Conservation (phyloP, 2,329 filamentous ascomycete genomes). For the Calonectria hongkongensis region DNA sequence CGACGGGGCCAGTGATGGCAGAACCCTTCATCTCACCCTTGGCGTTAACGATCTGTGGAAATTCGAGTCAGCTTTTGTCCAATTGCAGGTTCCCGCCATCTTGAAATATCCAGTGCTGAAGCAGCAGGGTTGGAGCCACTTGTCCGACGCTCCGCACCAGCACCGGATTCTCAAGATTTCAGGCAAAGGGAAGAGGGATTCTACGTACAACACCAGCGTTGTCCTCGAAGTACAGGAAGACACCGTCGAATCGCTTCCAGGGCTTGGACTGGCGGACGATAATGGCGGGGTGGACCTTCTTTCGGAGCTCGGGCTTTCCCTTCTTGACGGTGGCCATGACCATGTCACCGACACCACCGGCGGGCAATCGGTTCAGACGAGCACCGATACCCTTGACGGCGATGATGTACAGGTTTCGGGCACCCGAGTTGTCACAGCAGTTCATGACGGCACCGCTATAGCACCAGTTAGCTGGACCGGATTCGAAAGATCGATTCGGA, state of each 20-base stretch:
- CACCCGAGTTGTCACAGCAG: conserved; percentile 99
- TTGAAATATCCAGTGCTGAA: not conserved
- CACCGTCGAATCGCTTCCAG: conserved; percentile 98
- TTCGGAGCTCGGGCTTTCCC: conserved; percentile 99
- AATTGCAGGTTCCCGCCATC: not conserved
- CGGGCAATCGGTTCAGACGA: conserved; percentile 96
- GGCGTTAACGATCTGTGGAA: conserved; percentile 94
- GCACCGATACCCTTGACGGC: conserved; percentile 99
- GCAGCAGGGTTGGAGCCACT: not conserved
- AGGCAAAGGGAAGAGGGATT: conserved; percentile 13
- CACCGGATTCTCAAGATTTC: not conserved
- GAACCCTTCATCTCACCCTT: conserved; percentile 99
- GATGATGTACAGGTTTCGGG: conserved; percentile 99
- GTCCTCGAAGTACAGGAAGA: conserved; percentile 99
- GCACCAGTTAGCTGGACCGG: conserved; percentile 48
- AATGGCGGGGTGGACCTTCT: conserved; percentile 99
- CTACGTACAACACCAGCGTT: conserved; percentile 97
- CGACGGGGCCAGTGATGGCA: conserved; percentile 98
- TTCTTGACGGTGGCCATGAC: conserved; percentile 99
- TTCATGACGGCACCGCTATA: conserved; percentile 98
- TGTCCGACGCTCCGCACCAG: not conserved
- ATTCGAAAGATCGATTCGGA: conserved; percentile 35
- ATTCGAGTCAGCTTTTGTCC: conserved; percentile 59
- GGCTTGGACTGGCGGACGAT: conserved; percentile 99
- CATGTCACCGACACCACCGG: conserved; percentile 99